A percentile compares a stretch with the other conserved stretches of the same genome.
phyloP scores from a whole-genome alignment of 352 stramenopile genomes.

The Phytophthora uliginosa region DNA sequence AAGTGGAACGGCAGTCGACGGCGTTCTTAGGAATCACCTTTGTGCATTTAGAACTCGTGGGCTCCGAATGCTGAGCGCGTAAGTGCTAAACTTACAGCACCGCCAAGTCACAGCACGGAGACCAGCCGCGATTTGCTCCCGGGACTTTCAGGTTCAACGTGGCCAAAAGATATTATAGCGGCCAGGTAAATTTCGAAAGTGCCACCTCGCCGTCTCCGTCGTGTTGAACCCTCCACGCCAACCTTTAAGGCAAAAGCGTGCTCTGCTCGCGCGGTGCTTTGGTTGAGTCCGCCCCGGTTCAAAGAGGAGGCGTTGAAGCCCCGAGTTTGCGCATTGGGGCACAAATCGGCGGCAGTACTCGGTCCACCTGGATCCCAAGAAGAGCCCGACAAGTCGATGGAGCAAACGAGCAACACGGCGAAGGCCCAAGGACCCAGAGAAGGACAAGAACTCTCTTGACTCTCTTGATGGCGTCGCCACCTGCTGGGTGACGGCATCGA shows the following conservation, averaged over 20 bases:
- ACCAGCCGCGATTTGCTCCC: background rate
- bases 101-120: background rate
- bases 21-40: background rate
- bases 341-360: background rate
- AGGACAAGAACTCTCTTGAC: background rate
- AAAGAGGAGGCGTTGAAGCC: conserved; percentile 7
- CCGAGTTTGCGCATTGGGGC: conserved; percentile 5
- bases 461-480: background rate
- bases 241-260: background rate
- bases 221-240: conserved; percentile 9
- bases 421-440: background rate
- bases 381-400: background rate
- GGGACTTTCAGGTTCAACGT: background rate
- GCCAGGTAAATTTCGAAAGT: background rate
- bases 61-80: background rate
- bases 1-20: background rate
- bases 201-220: conserved; percentile 7
- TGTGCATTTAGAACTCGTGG: background rate
- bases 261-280: conserved; percentile 8
- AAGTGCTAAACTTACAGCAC: background rate
- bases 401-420: background rate
- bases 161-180: background rate
- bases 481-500: conserved; percentile 35
- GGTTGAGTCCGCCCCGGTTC: conserved; percentile 31
- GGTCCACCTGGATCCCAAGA: conserved; percentile 23